phyloP scores from a whole-genome alignment of 345 rosid species.

The Eucalyptus erythrocorys region DNA sequence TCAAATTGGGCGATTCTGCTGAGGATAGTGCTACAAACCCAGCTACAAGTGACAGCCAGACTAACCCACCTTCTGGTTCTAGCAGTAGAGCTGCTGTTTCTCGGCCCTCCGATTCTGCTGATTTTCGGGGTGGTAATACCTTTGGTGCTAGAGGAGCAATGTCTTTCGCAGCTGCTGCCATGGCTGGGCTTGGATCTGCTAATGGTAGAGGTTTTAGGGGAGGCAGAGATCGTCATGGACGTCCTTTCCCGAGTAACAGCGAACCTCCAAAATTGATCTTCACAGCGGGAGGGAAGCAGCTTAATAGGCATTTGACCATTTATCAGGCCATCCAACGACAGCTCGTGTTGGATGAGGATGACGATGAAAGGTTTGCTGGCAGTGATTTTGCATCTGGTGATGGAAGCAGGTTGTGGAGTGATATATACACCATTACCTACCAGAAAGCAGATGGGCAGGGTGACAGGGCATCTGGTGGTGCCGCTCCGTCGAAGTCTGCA shows the following conservation, averaged over 20 bases:
- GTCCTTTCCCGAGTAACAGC: slow-evolving; percentile 42
- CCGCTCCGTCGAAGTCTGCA: slow-evolving; percentile 33
- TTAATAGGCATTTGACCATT: slow-evolving; percentile 85
- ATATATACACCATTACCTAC: slow-evolving; percentile 83
- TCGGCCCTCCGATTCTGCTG: slow-evolving; percentile 68
- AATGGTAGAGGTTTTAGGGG: slow-evolving; percentile 92
- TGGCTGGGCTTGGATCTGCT: slow-evolving; percentile 95
- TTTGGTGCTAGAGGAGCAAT: slow-evolving; percentile 89
- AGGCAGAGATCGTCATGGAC: slow-evolving; percentile 88
- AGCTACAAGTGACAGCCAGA: slow-evolving; percentile 43
- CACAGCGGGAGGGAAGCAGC: slow-evolving; percentile 85
- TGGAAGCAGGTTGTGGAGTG: slow-evolving; percentile 84
- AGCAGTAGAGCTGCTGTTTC: slow-evolving; percentile 68
- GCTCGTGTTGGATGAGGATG: slow-evolving; percentile 83
- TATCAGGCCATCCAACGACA: slow-evolving; percentile 98
- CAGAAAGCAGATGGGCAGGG: slow-evolving; percentile 78
- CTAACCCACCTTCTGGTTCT: slow-evolving; percentile 65
- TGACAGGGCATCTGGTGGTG: slow-evolving; percentile 52
- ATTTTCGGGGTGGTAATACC: slow-evolving; percentile 52
- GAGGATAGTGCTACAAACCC: slow-evolving; percentile 44
- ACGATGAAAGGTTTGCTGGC: slow-evolving; percentile 79
- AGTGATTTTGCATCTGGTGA: slow-evolving; percentile 80
- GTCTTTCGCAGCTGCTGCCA: slow-evolving; percentile 97
- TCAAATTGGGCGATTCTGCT: slow-evolving; percentile 71
- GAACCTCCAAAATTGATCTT: slow-evolving; percentile 77